These are phyloP conservation scores for Colletotrichum spinosum DNA, from an alignment of 2,329 filamentous ascomycete genomes.

Conservation along the genomic window DNA sequence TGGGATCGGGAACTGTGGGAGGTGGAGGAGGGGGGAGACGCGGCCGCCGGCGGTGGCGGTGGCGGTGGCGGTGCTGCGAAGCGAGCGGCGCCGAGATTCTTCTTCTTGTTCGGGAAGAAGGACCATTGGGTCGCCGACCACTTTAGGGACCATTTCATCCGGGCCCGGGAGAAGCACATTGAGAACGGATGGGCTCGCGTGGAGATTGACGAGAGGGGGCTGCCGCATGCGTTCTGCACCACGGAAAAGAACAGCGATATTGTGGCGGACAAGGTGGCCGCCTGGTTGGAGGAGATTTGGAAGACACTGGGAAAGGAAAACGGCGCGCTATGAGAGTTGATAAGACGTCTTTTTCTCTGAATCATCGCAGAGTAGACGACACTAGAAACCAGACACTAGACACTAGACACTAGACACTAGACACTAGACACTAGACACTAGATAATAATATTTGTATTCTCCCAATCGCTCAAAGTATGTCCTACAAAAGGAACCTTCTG, in stretches of 20 bases:
- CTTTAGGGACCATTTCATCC: slow-evolving; percentile 68
- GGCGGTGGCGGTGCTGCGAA: slow-evolving; percentile 22
- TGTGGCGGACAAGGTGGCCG: slow-evolving; percentile 28
- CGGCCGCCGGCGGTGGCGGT: slow-evolving; percentile 30
- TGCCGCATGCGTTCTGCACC: slow-evolving; percentile 72
- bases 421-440: slow-evolving; percentile 21
- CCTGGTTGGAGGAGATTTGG: slow-evolving; percentile 35
- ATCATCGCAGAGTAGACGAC: too few species aligned
- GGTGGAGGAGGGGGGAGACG: slow-evolving; percentile 39
- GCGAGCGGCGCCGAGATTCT: slow-evolving; percentile 59
- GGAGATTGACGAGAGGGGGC: slow-evolving; percentile 64
- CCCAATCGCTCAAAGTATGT: slow-evolving; percentile 2
- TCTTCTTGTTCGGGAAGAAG: slow-evolving; percentile 68
- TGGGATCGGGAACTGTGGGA: slow-evolving; percentile 73
- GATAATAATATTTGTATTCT: slow-evolving; percentile 10
- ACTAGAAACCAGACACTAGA: slow-evolving; percentile 11
- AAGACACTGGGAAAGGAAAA: not conserved
- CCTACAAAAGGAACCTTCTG: not conserved
- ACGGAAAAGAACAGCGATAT: slow-evolving; percentile 42
- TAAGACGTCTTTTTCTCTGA: not conserved
- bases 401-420: not conserved
- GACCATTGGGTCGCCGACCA: slow-evolving; percentile 73
- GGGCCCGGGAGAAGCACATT: slow-evolving; percentile 48
- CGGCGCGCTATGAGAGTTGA: not conserved
- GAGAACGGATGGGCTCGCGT: slow-evolving; percentile 57